Evolutionary conservation across 805 yeast species (phyloP), one percentile per base, ranked within the genome.

Genomic region (Lipomyces anomalus): DNA sequence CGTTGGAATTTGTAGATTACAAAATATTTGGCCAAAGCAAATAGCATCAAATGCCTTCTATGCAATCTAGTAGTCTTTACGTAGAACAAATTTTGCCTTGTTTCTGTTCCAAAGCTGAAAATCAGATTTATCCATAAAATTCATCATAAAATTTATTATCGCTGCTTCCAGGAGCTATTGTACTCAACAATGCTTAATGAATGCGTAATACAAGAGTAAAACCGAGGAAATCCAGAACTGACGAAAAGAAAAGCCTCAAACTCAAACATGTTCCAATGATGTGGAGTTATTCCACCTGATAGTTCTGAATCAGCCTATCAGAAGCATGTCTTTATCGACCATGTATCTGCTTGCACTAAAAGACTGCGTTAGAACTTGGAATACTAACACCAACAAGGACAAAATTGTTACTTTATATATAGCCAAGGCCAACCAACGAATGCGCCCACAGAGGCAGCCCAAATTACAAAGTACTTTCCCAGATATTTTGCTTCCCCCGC

Each of bases 371-470:
- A 13, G 13, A 13, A 13, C 32, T 13, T 16, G 32, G 16, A 28
- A 28, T 13, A 16, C 32, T 13, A 13, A 13, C 16, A 28, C 13
- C 13, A 13, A 13, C 16, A 16, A 16, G 32, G 32, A 28, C 13
- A 13, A 20, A 11, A 7, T n/a, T n/a, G n/a, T n/a, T 37, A 37
- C 34, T 37, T 7, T 40, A n/a, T 9, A 28, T 20, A 11, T 13
- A 42, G 42, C 11, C 29, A 40, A 9, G 45, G n/a, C 45, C 45
- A 38, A 21, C 43, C 43, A 18, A 40, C 21, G 21, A 40, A 40
- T n/a, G 6, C 21, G 17, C 42, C 6, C 37, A 34, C 23, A n/a
- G n/a, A 23, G 4, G 43, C 9, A 7, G 43, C 7, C 9, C 26
- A 40, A 23, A 21, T 9, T 6, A 22, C 43, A 34, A 40, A 17